Evolutionary conservation across 257 asterid genomes (phyloP), one percentile per base, ranked within the genome.

Genomic region (Solanum habrochaites): DNA sequence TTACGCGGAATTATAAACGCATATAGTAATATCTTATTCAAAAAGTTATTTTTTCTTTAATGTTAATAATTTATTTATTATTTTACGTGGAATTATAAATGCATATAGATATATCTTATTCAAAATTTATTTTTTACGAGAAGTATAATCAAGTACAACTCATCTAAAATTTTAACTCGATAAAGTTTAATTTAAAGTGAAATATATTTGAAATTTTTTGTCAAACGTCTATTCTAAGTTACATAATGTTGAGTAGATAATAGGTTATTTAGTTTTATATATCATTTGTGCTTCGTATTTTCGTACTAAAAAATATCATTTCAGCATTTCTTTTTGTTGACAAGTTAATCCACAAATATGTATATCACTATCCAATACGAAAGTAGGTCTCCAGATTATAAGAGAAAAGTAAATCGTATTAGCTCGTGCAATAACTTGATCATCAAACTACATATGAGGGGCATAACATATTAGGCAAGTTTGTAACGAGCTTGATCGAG

Each of bases 261-360:
- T 62, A 62, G 0, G 70, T 62, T 62, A 2, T 10, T 9, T 23
- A 4, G 8, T 23, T 62, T 0, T 62, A 14, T n/a, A 5, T 62
- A 23, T 62, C n/a, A 62, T 2, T 62, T 3, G 10, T 62, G 16
- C 15, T n/a, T 62, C 16, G 2, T n/a, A 62, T 62, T 4, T 11
- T 11, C 4, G 2, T 62, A 62, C 4, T 3, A 62, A 62, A 62
- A n/a, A 4, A n/a, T 2, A 11, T 62, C 5, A 4, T 62, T 62
- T n/a, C 15, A 62, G 1, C 0, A 23, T n/a, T 11, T 62, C 1
- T 23, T 2, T 2, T 60, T n/a, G 1, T n/a, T 62, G 1, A 23
- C 3, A 62, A 4, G 7, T 23, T 10, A 23, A 62, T 0, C 0
- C 1, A 0, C 3, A 25, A 0, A 3, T 15, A 62, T 2, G 37